These are phyloP conservation scores for Epichloe brachyelytri DNA, from an alignment of 2,329 filamentous ascomycete species.

Conservation along the genomic window DNA sequence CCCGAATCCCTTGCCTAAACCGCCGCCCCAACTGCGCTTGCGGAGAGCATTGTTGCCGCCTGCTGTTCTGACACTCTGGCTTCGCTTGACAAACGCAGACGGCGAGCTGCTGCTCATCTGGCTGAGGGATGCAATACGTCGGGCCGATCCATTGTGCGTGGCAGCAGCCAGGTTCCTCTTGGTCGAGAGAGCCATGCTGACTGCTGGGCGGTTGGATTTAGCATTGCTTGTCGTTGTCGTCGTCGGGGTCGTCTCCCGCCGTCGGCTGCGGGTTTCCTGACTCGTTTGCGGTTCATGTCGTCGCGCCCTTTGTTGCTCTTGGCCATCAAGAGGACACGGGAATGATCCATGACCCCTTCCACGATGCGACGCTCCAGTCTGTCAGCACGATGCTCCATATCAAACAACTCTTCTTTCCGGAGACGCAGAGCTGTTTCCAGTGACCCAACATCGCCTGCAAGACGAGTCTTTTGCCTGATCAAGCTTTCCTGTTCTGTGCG, in stretches of 20 bases:
- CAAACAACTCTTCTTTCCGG: constrained; percentile 77
- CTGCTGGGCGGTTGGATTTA: constrained; percentile 21
- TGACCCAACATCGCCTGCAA: constrained; percentile 77
- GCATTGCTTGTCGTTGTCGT: not conserved
- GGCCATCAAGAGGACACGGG: constrained; percentile 72
- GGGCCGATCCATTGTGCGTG: constrained; percentile 42
- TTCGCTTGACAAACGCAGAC: constrained; percentile 54
- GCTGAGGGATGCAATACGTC: constrained; percentile 80
- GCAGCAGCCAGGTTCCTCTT: constrained; percentile 34
- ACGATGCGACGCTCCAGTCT: constrained; percentile 82
- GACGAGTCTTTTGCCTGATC: constrained; percentile 60
- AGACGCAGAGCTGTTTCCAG: constrained; percentile 83
- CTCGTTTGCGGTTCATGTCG: constrained; percentile 46
- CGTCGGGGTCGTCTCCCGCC: not conserved
- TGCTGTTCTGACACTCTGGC: constrained; percentile 62
- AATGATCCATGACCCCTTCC: constrained; percentile 93
- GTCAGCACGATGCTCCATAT: constrained; percentile 84
- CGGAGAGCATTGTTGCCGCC: constrained; percentile 38
- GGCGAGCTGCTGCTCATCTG: constrained; percentile 72
- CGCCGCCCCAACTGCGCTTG: constrained; percentile 58
- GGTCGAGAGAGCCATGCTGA: constrained; percentile 42
- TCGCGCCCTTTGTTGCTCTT: constrained; percentile 44
- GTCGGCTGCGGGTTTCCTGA: constrained; percentile 27
- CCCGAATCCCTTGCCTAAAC: constrained; percentile 33
- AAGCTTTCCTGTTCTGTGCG: constrained; percentile 63